Evolutionary conservation across 257 asterid species (phyloP), one percentile per base, ranked within the genome.

Genomic region (Pogostemon cablin): DNA sequence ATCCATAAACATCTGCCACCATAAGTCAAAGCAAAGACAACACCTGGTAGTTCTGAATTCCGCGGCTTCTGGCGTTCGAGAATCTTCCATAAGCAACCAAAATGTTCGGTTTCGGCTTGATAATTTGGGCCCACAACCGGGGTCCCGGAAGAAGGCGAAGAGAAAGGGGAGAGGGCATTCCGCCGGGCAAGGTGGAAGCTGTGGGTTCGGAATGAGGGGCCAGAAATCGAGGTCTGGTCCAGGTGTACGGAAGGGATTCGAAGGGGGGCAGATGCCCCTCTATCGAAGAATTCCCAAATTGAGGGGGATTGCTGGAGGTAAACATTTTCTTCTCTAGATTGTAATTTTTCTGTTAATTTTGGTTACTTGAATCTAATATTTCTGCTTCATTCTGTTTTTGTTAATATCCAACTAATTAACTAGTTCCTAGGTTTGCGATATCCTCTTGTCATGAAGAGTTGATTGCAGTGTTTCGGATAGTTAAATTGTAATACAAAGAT

Each of bases 191-290:
- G 98, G 98, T 15, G 99, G 98, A 62, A 95, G 99, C 81, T 95
- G 99, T 74, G 89, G 89, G 60, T 85, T 82, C 32, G 89, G 89
- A 9, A 85, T 85, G 89, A 85, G 85, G 79, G 97, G 99, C 68
- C 98, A 95, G 87, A 95, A 91, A 76, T 91, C 99, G 37, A 87
- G 99, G 95, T 95, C 99, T 9, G 99, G 99, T 39, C 99, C 99
- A 9, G 96, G 95, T 9, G 96, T 91, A 3, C 72, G 89, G 41
- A 83, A 71, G 74, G 83, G 83, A 0, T 79, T 79, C 50, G 83
- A 79, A 49, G 83, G 83, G 3, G 98, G 99, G 15, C 97, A 93
- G 77, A 90, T 88, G 97, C 98, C 98, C 0, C 86, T 89, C 32
- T 93, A 89, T 69, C 77, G 99, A 32, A 86, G 97, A 65, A 53